Conservation (phyloP, 139 green algal species). For the Micractinium sp. region DNA sequence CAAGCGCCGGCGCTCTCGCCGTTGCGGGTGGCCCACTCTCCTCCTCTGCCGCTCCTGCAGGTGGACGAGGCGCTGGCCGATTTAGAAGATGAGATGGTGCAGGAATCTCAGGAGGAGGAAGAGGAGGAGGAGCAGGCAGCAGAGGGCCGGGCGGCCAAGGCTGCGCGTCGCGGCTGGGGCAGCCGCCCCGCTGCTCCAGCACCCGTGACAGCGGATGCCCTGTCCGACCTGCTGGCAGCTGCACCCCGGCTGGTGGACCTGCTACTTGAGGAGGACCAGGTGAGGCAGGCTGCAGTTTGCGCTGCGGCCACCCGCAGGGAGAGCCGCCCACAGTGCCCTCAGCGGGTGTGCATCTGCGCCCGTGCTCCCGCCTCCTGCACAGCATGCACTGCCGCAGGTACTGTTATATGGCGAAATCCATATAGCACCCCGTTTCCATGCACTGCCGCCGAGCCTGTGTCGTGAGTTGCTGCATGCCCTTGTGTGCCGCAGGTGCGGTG, state of each 20-base stretch:
- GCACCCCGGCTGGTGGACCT: constrained; percentile 1
- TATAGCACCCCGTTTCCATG: background rate
- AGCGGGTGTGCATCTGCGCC: background rate
- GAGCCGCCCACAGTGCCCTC: too few relatives aligned
- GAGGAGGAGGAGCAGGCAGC: background rate
- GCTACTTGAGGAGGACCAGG: constrained; percentile 12
- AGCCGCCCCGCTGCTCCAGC: background rate
- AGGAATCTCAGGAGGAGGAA: background rate
- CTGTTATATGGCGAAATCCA: background rate
- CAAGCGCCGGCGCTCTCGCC: too few relatives aligned
- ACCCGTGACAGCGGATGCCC: background rate
- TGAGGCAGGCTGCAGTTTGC: background rate
- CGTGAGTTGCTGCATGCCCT: background rate
- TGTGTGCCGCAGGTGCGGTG: background rate
- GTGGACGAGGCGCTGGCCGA: background rate
- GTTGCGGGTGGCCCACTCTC: too few relatives aligned
- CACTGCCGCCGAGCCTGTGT: background rate
- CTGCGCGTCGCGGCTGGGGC: background rate
- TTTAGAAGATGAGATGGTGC: background rate
- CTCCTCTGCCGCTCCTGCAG: background rate
- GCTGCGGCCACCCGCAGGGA: too few relatives aligned
- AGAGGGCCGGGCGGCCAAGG: background rate
- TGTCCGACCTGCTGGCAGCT: constrained; percentile 3
- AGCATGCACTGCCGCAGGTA: too few relatives aligned
- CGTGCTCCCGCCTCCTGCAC: too few relatives aligned